Evolutionary conservation across 192 early-diverging fungal genomes (phyloP).

Genomic region (Thamnidium elegans): DNA sequence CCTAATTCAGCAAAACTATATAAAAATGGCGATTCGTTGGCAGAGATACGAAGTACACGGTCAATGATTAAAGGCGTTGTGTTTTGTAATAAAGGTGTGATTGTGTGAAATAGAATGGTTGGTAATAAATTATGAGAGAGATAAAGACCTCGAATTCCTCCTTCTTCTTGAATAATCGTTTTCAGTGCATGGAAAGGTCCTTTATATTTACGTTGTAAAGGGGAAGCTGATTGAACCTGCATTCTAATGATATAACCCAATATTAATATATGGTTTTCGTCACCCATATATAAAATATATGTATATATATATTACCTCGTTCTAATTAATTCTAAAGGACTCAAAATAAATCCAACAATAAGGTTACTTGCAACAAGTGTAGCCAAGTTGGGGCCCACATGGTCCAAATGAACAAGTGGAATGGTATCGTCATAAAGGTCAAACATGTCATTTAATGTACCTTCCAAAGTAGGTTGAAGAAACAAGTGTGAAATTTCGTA

Average conservation of each 20-base stretch:
- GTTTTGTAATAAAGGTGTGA: slow-evolving; percentile 70
- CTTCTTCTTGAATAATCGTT: slow-evolving; percentile 78
- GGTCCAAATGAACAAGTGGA: slow-evolving; percentile 62
- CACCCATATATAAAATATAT: no score
- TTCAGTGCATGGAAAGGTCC: slow-evolving; percentile 75
- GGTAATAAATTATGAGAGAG: slow-evolving; percentile 70
- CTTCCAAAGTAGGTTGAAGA: slow-evolving; percentile 85
- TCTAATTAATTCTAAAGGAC: slow-evolving; percentile 86
- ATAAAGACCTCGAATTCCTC: slow-evolving; percentile 66
- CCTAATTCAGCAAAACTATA: slow-evolving; percentile 61
- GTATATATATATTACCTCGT: slow-evolving; percentile 59
- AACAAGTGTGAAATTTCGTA: slow-evolving; percentile 72
- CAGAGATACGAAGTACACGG: slow-evolving; percentile 55
- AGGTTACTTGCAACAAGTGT: slow-evolving; percentile 76
- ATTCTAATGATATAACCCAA: slow-evolving; percentile 45
- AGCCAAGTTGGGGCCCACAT: slow-evolving; percentile 54
- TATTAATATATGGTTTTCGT: background rate
- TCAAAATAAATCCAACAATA: slow-evolving; percentile 75
- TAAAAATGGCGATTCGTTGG: slow-evolving; percentile 59
- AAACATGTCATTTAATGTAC: slow-evolving; percentile 83
- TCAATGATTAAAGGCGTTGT: slow-evolving; percentile 64
- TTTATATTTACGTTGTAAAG: slow-evolving; percentile 75
- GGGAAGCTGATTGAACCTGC: slow-evolving; percentile 78
- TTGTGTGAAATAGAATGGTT: slow-evolving; percentile 73
- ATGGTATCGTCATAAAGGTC: slow-evolving; percentile 87